Percentiles rank a stretch among this genome's conserved stretches.
Conservation (phyloP, 2,329 filamentous ascomycete species). For the Aschersonia sp. region DNA sequence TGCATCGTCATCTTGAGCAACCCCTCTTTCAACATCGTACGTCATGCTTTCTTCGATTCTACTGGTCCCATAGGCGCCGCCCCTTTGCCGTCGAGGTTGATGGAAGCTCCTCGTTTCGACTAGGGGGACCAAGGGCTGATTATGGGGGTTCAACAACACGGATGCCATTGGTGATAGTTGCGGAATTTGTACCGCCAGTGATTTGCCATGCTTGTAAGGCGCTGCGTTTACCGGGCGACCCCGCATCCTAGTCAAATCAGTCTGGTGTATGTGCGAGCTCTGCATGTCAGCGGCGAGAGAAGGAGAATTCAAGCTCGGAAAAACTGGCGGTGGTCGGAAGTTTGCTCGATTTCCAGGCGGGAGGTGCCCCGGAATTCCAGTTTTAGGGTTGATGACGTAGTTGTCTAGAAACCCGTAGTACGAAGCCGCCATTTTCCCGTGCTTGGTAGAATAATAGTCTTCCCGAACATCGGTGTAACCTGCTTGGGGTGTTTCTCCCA, state of each 20-base stretch:
- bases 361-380: slow-evolving; percentile 46
- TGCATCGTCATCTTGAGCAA: slow-evolving; percentile 33
- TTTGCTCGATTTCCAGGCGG: slow-evolving; percentile 35
- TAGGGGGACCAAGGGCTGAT: slow-evolving; percentile 46
- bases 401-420: slow-evolving; percentile 92
- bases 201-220: background rate
- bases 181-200: slow-evolving; percentile 25
- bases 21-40: slow-evolving; percentile 5
- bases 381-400: slow-evolving; percentile 64
- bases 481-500: slow-evolving; percentile 27
- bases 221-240: slow-evolving; percentile 5
- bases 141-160: slow-evolving; percentile 59
- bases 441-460: slow-evolving; percentile 88
- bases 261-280: slow-evolving; percentile 26
- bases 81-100: slow-evolving; percentile 26
- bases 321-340: slow-evolving; percentile 63
- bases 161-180: slow-evolving; percentile 55
- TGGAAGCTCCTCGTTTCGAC: slow-evolving; percentile 31
- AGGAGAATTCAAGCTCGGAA: slow-evolving; percentile 56
- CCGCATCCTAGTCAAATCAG: slow-evolving; percentile 29
- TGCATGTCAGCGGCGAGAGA: slow-evolving; percentile 42
- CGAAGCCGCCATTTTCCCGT: slow-evolving; percentile 96
- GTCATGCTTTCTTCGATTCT: slow-evolving; percentile 16
- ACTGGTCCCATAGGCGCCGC: slow-evolving; percentile 34
- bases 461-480: slow-evolving; percentile 55